Conservation (phyloP, 805 yeast genomes). For the Babjeviella inositovora region DNA sequence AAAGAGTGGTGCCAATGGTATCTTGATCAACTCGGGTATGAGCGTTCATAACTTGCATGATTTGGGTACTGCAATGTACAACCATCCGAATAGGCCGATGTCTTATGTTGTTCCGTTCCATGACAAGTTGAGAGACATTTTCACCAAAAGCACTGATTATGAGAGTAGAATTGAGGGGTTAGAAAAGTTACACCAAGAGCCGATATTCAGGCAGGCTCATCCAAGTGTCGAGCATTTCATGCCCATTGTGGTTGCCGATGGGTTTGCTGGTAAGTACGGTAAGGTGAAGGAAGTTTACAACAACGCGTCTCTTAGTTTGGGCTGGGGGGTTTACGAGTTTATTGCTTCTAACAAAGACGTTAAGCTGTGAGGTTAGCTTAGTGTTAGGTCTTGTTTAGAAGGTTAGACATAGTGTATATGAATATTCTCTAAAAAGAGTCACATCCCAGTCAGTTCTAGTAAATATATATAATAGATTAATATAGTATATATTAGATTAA, state of each 20-base stretch:
- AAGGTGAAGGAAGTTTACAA: slow-evolving; percentile 27
- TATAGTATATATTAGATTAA: too few relatives aligned
- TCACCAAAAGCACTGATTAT: slow-evolving; percentile 11
- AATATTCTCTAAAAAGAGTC: too few relatives aligned
- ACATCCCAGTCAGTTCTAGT: too few relatives aligned
- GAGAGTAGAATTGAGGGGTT: slow-evolving; percentile 16
- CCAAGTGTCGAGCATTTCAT: slow-evolving; percentile 67
- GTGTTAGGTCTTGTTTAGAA: too few relatives aligned
- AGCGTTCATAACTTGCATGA: slow-evolving; percentile 64
- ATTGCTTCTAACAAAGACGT: too few relatives aligned
- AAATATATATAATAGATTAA: too few relatives aligned
- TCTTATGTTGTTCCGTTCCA: slow-evolving; percentile 43
- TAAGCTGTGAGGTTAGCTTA: too few relatives aligned
- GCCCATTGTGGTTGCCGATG: slow-evolving; percentile 48
- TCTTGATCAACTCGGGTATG: slow-evolving; percentile 60
- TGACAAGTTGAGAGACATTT: slow-evolving; percentile 18
- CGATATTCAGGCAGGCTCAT: slow-evolving; percentile 36
- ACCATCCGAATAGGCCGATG: slow-evolving; percentile 7
- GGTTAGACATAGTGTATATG: too few relatives aligned
- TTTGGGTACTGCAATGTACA: slow-evolving; percentile 12
- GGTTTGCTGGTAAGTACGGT: slow-evolving; percentile 27
- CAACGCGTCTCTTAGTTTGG: slow-evolving; percentile 27
- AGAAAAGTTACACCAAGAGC: slow-evolving; percentile 16
- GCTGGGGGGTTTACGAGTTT: slow-evolving; percentile 57
- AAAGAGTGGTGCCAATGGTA: slow-evolving; percentile 25